A percentile compares a stretch with the other conserved stretches of the same genome.
phyloP scores from a whole-genome alignment of 768 basidiomycete genomes.

The Gautieria morchelliformis region DNA sequence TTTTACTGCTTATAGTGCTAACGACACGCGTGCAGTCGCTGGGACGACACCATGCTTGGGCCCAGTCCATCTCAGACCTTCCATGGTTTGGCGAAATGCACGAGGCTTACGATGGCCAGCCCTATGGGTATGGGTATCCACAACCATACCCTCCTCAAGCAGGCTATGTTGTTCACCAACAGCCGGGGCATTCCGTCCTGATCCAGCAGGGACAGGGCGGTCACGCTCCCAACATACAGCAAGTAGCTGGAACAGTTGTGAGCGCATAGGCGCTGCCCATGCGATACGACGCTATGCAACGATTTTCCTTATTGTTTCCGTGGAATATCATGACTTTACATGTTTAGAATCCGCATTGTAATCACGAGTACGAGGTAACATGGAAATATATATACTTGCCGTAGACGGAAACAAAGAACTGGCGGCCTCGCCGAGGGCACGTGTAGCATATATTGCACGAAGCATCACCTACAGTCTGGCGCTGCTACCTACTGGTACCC shows the following conservation, averaged over 20 bases:
- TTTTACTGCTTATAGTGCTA: conserved; percentile 48
- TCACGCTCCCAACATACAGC: conserved; percentile 49
- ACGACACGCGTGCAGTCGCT: conserved; percentile 44
- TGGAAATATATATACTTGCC: background rate
- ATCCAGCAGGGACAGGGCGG: conserved; percentile 61
- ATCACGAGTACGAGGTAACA: background rate
- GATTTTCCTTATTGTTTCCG: background rate
- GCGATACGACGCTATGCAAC: background rate
- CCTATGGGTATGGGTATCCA: conserved; percentile 3
- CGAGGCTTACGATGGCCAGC: conserved; percentile 33
- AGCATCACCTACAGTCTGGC: background rate
- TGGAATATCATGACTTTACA: background rate
- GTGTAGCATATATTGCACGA: background rate
- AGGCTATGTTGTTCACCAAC: conserved; percentile 31
- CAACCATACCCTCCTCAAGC: conserved; percentile 24
- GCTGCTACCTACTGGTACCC: background rate
- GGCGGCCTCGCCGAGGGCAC: conserved; percentile 5
- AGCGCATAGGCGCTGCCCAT: background rate
- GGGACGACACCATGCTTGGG: conserved; percentile 47
- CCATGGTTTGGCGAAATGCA: conserved; percentile 64
- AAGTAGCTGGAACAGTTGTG: conserved; percentile 35
- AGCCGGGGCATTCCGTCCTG: conserved; percentile 53
- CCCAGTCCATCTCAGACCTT: conserved; percentile 45
- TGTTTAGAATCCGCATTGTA: background rate
- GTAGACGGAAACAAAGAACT: background rate